phyloP scores from a whole-genome alignment of 345 rosid genomes.

The Aquilaria yunnanensis region DNA sequence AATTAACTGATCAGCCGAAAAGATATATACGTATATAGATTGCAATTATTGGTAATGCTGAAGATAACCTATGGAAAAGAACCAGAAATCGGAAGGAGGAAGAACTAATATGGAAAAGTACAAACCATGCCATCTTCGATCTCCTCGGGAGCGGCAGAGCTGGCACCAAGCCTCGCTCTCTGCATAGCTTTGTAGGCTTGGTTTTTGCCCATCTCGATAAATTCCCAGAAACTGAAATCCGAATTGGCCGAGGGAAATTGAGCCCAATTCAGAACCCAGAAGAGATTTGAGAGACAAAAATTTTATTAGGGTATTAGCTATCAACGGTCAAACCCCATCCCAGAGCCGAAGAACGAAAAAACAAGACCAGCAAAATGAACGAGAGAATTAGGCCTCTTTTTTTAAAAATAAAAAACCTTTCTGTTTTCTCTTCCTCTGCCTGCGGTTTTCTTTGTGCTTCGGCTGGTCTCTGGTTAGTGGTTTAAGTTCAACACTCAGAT shows the following conservation, averaged over 20 bases:
- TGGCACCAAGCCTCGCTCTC: conserved; percentile 79
- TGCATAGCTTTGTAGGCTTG: conserved; percentile 99
- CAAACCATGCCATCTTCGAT: conserved; percentile 99
- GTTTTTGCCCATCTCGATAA: conserved; percentile 81
- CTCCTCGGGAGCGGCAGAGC: conserved; percentile 82
- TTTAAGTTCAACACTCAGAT: too few relatives aligned
- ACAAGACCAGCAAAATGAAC: too few relatives aligned
- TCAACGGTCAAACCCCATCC: conserved; percentile 12
- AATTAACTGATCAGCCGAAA: too few relatives aligned
- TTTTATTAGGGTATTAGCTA: conserved; percentile 9
- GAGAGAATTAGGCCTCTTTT: too few relatives aligned
- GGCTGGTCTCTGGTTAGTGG: too few relatives aligned
- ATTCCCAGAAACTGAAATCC: conserved; percentile 7
- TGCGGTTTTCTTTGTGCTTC: too few relatives aligned
- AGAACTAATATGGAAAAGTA: conserved; percentile 62
- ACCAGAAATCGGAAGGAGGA: neutral
- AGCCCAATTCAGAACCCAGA: neutral
- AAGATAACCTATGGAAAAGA: too few relatives aligned
- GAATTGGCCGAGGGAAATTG: neutral
- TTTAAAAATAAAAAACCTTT: too few relatives aligned
- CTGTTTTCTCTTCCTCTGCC: too few relatives aligned
- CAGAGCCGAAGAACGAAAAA: neutral
- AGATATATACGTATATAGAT: too few relatives aligned
- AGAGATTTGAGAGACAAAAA: neutral
- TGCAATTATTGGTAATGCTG: too few relatives aligned